Evolutionary conservation across 805 yeast species (phyloP).

Genomic region (Saturnispora bothae): DNA sequence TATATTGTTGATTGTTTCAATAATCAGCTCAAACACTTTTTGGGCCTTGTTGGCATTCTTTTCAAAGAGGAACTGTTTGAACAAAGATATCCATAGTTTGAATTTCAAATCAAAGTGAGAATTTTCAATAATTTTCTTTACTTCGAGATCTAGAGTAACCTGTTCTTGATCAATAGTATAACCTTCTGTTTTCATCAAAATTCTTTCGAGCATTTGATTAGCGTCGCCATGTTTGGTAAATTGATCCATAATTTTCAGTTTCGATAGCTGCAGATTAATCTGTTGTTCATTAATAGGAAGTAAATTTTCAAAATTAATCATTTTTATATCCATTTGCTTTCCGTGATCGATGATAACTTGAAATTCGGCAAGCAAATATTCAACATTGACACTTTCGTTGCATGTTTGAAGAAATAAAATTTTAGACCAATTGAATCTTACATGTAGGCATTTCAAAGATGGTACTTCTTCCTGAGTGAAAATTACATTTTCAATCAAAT

Average conservation of each 20-base stretch:
- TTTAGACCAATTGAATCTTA: constrained; percentile 40
- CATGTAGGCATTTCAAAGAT: constrained; percentile 12
- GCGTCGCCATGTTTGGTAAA: constrained; percentile 41
- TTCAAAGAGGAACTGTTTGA: constrained; percentile 39
- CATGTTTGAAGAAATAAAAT: constrained; percentile 33
- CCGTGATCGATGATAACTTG: constrained; percentile 18
- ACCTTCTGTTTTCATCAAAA: constrained; percentile 12
- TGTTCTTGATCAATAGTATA: constrained; percentile 21
- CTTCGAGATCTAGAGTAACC: constrained; percentile 34
- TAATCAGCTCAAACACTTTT: constrained; percentile 40
- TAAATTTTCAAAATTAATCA: constrained; percentile 51
- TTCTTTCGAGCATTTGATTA: constrained; percentile 18
- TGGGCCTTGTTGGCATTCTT: constrained; percentile 28
- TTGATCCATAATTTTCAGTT: constrained; percentile 56
- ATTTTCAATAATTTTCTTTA: constrained; percentile 46
- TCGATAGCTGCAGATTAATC: constrained; percentile 54
- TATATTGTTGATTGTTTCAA: constrained; percentile 35
- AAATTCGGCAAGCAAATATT: constrained; percentile 26
- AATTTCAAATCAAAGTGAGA: constrained; percentile 60
- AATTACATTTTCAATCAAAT: constrained; percentile 25
- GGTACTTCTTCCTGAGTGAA: neutral
- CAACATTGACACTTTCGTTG: constrained; percentile 20
- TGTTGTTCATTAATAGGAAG: constrained; percentile 42
- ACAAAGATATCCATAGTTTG: constrained; percentile 65
- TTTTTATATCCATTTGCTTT: constrained; percentile 26